Conservation (phyloP, 352 stramenopile genomes). For the Phytopythium kandeliae region DNA sequence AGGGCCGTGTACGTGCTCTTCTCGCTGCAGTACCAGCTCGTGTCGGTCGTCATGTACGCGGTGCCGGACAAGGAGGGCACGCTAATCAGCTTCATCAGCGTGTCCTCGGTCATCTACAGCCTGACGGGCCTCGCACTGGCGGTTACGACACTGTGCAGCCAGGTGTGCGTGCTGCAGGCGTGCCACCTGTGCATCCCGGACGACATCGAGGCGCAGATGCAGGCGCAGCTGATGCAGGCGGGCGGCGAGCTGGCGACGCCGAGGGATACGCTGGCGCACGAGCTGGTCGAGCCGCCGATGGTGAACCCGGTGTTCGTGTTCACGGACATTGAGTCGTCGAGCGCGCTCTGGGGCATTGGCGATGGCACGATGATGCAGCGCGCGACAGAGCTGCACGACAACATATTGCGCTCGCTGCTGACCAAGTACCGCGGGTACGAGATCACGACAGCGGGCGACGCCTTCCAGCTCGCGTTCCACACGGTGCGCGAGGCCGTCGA, state of each 20-base stretch:
- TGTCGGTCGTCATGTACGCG: slow-evolving; percentile 39
- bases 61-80: slow-evolving; percentile 15
- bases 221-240: slow-evolving; percentile 24
- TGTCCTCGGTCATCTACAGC: slow-evolving; percentile 37
- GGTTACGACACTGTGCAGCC: slow-evolving; percentile 41
- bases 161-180: slow-evolving; percentile 37
- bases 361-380: slow-evolving; percentile 41
- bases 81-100: slow-evolving; percentile 28
- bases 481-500: slow-evolving; percentile 52
- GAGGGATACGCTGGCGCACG: slow-evolving; percentile 8
- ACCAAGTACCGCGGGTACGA: slow-evolving; percentile 60
- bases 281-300: slow-evolving; percentile 13
- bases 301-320: slow-evolving; percentile 54
- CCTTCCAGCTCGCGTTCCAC: slow-evolving; percentile 70
- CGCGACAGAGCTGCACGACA: slow-evolving; percentile 37
- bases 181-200: slow-evolving; percentile 38
- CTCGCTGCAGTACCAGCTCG: slow-evolving; percentile 40
- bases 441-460: slow-evolving; percentile 64
- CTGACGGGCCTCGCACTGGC: slow-evolving; percentile 26
- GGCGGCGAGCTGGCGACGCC: slow-evolving; percentile 18
- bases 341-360: slow-evolving; percentile 44
- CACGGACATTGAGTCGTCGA: slow-evolving; percentile 65
- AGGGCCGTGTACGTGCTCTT: slow-evolving; percentile 30
- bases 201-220: slow-evolving; percentile 31
- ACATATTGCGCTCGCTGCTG: slow-evolving; percentile 29